These are phyloP conservation scores for Acorus calamus DNA, from an alignment of 106 monocot species.

Conservation along the genomic window DNA sequence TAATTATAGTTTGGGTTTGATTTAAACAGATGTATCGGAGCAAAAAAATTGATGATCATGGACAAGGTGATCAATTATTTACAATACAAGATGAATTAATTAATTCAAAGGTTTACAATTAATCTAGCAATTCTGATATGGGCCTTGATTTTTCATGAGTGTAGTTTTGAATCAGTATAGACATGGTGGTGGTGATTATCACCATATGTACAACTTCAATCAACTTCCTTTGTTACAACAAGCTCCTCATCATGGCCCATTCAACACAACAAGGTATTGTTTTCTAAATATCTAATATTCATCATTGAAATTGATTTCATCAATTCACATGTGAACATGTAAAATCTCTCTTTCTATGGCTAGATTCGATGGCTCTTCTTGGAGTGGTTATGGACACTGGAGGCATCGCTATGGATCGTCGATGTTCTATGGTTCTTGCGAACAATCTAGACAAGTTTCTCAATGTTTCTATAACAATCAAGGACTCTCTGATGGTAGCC, in stretches of 20 bases:
- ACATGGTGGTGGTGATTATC: too few species aligned
- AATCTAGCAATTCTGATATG: too few species aligned
- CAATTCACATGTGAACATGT: neutral
- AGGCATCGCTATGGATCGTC: neutral
- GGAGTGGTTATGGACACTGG: slow-evolving; percentile 14
- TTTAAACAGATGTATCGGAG: slow-evolving; percentile 73
- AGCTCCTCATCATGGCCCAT: slow-evolving; percentile 13
- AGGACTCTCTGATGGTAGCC: too few species aligned
- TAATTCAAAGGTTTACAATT: too few species aligned
- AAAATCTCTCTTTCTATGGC: neutral
- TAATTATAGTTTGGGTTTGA: too few species aligned
- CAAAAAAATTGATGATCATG: slow-evolving; percentile 56
- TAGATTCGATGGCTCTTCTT: slow-evolving; percentile 17
- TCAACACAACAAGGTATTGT: slow-evolving; percentile 15
- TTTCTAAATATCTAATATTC: neutral
- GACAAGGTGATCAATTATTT: slow-evolving; percentile 38
- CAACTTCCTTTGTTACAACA: slow-evolving; percentile 26
- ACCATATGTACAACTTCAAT: slow-evolving; percentile 16
- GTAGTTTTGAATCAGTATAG: too few species aligned
- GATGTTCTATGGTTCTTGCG: neutral
- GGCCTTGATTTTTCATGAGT: too few species aligned
- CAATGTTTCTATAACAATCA: too few species aligned
- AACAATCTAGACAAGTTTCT: too few species aligned
- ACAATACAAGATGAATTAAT: slow-evolving; percentile 2
- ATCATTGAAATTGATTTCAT: too few species aligned